Percentiles rank a stretch among this genome's conserved stretches.
Conservation (phyloP, 2,329 filamentous ascomycete genomes). For the Chaetomiaceae sp. region DNA sequence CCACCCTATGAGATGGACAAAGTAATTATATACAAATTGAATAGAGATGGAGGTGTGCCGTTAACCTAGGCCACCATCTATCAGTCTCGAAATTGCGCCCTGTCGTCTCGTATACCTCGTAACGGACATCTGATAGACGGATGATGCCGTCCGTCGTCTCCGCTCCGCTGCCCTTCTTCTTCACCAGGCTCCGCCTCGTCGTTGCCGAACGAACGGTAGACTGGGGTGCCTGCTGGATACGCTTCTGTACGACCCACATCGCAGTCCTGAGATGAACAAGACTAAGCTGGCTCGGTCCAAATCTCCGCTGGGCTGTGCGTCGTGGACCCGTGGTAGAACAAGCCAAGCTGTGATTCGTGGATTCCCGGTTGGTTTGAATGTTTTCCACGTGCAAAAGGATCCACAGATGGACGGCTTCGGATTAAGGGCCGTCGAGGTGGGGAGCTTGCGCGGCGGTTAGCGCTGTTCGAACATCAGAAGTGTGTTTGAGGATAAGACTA, state of each 20-base stretch:
- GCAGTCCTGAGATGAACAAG: neutral
- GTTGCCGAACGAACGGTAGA: neutral
- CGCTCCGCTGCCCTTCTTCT: neutral
- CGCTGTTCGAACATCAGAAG: neutral
- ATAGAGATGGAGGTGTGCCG: too few species aligned
- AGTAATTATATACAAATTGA: neutral
- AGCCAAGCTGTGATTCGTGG: constrained; percentile 1
- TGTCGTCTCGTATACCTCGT: neutral
- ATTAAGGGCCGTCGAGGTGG: neutral
- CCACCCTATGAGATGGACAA: too few species aligned
- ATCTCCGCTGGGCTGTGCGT: neutral
- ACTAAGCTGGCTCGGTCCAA: neutral
- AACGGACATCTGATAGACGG: neutral
- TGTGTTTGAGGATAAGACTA: neutral
- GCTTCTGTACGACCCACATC: neutral
- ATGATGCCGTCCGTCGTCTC: neutral
- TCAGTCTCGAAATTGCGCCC: neutral
- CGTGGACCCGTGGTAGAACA: neutral
- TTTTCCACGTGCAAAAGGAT: neutral
- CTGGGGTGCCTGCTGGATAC: neutral
- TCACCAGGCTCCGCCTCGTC: neutral
- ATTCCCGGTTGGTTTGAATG: neutral
- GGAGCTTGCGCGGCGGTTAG: neutral
- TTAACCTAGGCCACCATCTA: too few species aligned
- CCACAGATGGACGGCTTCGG: neutral